Evolutionary conservation across 176 grass and related monocot species (phyloP).

Genomic region (Chrysopogon serrulatus): DNA sequence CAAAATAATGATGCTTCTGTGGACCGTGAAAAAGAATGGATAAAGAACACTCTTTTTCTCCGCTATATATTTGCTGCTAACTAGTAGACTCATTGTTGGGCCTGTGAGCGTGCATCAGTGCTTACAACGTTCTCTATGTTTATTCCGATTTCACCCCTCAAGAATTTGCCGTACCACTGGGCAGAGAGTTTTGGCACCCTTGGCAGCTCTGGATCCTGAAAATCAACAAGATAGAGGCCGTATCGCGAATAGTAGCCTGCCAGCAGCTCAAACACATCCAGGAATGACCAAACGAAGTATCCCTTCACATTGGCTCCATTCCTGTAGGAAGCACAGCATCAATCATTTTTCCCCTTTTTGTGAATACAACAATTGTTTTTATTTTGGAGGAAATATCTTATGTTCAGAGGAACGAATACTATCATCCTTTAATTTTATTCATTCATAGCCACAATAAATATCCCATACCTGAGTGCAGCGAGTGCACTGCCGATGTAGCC

Average conservation of each 20-base stretch:
- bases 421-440: not conserved
- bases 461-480: conserved; percentile 41
- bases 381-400: not conserved
- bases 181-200: conserved; percentile 53
- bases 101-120: not conserved
- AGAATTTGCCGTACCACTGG: conserved; percentile 55
- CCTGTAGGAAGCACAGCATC: conserved; percentile 3
- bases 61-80: not conserved
- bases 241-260: conserved; percentile 28
- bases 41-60: not conserved
- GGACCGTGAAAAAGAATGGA: not conserved
- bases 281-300: conserved; percentile 73
- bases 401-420: not conserved
- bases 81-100: conserved; percentile 18
- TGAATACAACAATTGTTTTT: not conserved
- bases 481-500: conserved; percentile 52
- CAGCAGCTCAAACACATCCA: conserved; percentile 64
- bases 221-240: conserved; percentile 50
- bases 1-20: not conserved
- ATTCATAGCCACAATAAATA: too few relatives aligned
- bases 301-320: conserved; percentile 59
- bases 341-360: not conserved
- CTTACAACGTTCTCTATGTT: not conserved
- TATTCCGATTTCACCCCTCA: conserved; percentile 26
- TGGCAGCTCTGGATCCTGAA: conserved; percentile 26